Base-by-base conservation (phyloP, 371 early-diverging fungal genomes). In the Mortierella sp. region DNA sequence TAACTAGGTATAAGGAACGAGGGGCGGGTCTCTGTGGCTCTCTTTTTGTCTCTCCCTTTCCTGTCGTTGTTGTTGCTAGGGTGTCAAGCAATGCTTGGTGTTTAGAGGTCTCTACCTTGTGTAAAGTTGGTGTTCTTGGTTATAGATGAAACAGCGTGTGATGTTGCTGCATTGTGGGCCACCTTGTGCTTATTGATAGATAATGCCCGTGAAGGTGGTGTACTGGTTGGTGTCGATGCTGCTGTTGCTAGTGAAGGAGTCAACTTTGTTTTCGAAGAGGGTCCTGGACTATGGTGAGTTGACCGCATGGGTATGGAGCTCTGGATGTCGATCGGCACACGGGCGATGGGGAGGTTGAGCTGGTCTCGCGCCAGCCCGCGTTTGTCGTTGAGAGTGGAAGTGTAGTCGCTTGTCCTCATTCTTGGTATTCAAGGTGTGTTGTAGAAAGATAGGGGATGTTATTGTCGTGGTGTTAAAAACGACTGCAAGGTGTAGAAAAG, bases 271-370 rank as follows among this genome's bases (percentile, higher is more conserved):
- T 61, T 61, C 34, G 69, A 57, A 14, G 57, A 69, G 54, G 40
- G 51, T 40, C 64, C 14, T 31, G 3, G 51, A 24, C 10, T 43
- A 28, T 46, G 51, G 44, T 54, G 34, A 54, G 72, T 64, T 54
- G 46, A 19, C 14, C 54, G 74, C 28, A 55, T 16, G 4, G 31
- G 48, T 31, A 24, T 31, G 11, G 76, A 61, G 21, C 64, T 74
- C 26, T 85, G 86, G 40, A 76, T 78, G 8, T 76, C 71, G 51
- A 76, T 78, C 19, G 85, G 78, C 5, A 43, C 43, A 8, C 80
- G 79, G n/a, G 57, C 72, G 46, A 86, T 86, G 14, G 86, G 80
- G 3, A 81, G 72, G 40, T 74, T 77, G 61, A 82, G 76, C 69
- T 76, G 73, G 75, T 81, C 69, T 34, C 86, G 71, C 24, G 74